These are phyloP conservation scores for Pholiota conissans DNA, from an alignment of 768 basidiomycete species.

Conservation along the genomic window DNA sequence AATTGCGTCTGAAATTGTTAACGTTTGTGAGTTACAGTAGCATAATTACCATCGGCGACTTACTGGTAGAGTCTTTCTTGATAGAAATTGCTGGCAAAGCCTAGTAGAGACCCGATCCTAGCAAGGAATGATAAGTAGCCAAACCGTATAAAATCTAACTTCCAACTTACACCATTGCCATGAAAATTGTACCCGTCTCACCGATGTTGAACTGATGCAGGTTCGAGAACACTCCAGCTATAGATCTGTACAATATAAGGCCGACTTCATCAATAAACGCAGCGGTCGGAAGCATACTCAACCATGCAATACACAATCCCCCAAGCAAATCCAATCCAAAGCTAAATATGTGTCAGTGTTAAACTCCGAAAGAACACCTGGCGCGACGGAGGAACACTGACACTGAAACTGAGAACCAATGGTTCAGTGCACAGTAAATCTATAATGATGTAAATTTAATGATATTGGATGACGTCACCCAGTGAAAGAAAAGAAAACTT, in stretches of 20 bases:
- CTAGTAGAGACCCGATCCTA: constrained; percentile 58
- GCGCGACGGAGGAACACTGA: constrained; percentile 40
- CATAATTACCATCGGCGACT: constrained; percentile 9
- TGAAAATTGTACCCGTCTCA: constrained; percentile 58
- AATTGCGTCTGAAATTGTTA: constrained; percentile 26
- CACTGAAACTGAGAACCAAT: constrained; percentile 71
- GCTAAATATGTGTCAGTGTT: constrained; percentile 36
- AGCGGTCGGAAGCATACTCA: constrained; percentile 37
- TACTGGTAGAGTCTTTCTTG: constrained; percentile 54
- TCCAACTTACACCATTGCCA: constrained; percentile 50
- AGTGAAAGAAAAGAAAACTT: constrained; percentile 26
- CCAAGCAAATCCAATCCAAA: constrained; percentile 79
- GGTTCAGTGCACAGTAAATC: constrained; percentile 74
- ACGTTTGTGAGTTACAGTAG: not conserved
- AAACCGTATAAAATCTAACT: not conserved
- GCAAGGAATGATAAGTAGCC: not conserved
- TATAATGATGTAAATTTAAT: constrained; percentile 21
- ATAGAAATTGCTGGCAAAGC: constrained; percentile 43
- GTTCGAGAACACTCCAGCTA: constrained; percentile 52
- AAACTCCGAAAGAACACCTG: no score
- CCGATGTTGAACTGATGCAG: constrained; percentile 63
- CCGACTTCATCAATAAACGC: not conserved
- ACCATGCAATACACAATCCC: constrained; percentile 72
- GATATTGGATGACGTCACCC: not conserved
- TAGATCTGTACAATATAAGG: constrained; percentile 42